Conservation (phyloP, 371 early-diverging fungal genomes). For the Apophysomyces ossiformis region DNA sequence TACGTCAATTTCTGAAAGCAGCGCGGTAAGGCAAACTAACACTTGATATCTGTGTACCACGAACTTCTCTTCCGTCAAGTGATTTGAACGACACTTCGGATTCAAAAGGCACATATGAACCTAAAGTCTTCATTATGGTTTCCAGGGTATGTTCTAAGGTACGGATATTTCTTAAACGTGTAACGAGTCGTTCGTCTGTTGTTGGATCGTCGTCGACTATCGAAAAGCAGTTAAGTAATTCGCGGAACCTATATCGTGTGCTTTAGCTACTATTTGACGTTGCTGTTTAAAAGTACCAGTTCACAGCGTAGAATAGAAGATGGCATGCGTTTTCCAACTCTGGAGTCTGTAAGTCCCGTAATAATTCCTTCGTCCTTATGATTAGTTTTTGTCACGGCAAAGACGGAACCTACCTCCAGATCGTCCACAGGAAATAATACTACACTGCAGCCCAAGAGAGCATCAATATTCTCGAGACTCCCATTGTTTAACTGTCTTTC, state of each 20-base stretch:
- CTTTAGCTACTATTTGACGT: not conserved
- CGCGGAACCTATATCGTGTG: constrained; percentile 64
- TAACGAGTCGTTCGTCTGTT: constrained; percentile 31
- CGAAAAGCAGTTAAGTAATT: constrained; percentile 73
- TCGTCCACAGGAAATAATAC: constrained; percentile 54
- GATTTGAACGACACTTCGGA: constrained; percentile 15
- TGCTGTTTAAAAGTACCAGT: constrained; percentile 51
- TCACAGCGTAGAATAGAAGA: constrained; percentile 60
- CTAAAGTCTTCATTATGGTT: constrained; percentile 36
- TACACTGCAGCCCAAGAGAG: constrained; percentile 72
- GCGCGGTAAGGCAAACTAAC: not conserved
- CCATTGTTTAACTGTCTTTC: constrained; percentile 62
- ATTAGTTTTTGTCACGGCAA: not conserved
- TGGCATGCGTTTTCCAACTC: constrained; percentile 48
- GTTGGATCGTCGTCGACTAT: constrained; percentile 40
- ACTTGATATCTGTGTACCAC: constrained; percentile 12
- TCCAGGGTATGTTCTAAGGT: constrained; percentile 50
- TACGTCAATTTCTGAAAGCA: not conserved
- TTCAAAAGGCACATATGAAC: constrained; percentile 54
- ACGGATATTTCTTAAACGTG: constrained; percentile 35
- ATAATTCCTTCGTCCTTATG: not conserved
- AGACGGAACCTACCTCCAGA: constrained; percentile 32
- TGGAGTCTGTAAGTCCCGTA: constrained; percentile 22
- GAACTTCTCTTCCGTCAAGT: not conserved
- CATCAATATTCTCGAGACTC: constrained; percentile 72